Evolutionary conservation across 2,329 filamentous ascomycete genomes (phyloP), one percentile per base, ranked within the genome.

Genomic region (Xylariaceae sp.): DNA sequence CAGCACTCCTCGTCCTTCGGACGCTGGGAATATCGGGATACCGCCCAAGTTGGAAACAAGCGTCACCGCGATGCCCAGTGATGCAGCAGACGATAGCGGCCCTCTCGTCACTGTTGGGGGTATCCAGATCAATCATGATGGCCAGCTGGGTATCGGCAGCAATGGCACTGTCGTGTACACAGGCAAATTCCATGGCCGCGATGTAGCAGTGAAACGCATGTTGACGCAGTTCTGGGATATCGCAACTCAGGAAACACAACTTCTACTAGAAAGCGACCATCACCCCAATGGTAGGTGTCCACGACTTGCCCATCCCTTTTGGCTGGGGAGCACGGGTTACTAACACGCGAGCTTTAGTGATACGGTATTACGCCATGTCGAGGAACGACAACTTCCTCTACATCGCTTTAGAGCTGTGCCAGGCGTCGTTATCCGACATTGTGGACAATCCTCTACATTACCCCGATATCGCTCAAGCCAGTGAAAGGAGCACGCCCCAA

Each of bases 101-200:
- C 70, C 76, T 3, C 71, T 76, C 34, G 68, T 81, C 50, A 73
- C 70, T 38, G 78, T 83, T 59, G 78, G 76, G 19, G 77, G 73
- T 40, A 73, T 84, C 2, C 74, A 81, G 50, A 78, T 83, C 36
- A 73, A 83, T 47, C 73, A 74, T 31, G 73, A 81, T 31, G 68
- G 74, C 51, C 74, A 81, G 47, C 68, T 84, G 19, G 80, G 80
- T 15, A 83, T 87, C 43, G 92, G 92, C 38, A 97, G 90, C 61
- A 94, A 96, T 57, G 92, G 92, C n/a, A 98, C 92, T 0, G 81
- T 94, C 37, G 92, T 98, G 1, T 97, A 92, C 61, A 83, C 87
- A 34, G 92, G 92, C n/a, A 86, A 82, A 38, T 97, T 94, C 59
- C 92, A 94, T 60, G 88, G 88, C 16, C 83, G 89, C 35, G 84